Base-by-base conservation (phyloP, 768 basidiomycete species). In the Russula earlei region DNA sequence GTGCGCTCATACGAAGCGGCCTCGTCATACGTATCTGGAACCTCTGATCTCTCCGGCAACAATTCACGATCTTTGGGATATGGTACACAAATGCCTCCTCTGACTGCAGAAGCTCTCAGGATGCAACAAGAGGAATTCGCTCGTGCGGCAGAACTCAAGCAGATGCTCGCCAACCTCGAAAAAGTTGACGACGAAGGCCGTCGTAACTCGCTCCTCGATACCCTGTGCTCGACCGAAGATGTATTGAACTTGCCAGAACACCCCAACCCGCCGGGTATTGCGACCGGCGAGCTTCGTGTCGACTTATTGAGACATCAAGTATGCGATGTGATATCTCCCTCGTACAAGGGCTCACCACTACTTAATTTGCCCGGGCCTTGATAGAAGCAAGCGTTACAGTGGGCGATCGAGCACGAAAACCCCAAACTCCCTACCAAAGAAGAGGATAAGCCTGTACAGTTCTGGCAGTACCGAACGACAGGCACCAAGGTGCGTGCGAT, bases 231-330 rank as follows among this genome's bases (percentile, higher is more conserved):
- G 8, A 75, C 72, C 6, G 81, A 83, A 27, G 91, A 95, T 67
- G 74, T 92, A 15, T 67, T 88, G 33, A 77, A 78, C 42, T 70
- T 94, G 24, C 89, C 91, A 1, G 64, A 77, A 6, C 82, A 91
- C 64, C 79, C 83, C 11, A 75, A 74, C 60, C 89, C 91, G 0
- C 90, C 92, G 1, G 78, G 90, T 2, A 74, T 79, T 22, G 75
- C 72, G 24, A 84, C 69, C 44, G 88, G 86, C 1, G 73, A 85
- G 22, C 66, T 95, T 50, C 73, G 74, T 19, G 84, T 88, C 17
- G 77, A 94, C 65, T 70, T 95, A 44, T 66, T 95, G 25, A 86
- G 80, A 58, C 93, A 94, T 63, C 92, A 95, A 75, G 90, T 85
- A 38, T 42, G 68, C 47, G 25, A 31, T 27, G 68, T 48, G 25